These are phyloP conservation scores for Claviceps africana DNA, from an alignment of 2,329 filamentous ascomycete genomes.

Conservation along the genomic window DNA sequence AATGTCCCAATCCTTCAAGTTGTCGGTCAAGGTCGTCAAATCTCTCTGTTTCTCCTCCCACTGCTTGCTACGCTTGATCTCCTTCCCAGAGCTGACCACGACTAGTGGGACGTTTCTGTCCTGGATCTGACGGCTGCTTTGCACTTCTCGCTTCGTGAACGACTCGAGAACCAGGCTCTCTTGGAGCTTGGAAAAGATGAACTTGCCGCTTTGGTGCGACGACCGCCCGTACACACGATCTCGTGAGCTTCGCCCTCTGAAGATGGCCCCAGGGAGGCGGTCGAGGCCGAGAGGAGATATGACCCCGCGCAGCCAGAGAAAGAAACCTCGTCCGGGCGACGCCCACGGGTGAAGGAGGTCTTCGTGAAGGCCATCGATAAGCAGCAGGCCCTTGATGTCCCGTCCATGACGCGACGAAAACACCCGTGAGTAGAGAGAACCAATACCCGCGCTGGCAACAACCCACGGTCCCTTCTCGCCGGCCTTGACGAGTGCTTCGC, in stretches of 20 bases:
- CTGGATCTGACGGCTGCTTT: constrained; percentile 67
- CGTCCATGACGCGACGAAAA: constrained; percentile 72
- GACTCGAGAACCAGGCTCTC: constrained; percentile 80
- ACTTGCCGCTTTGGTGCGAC: constrained; percentile 67
- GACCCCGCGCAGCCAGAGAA: constrained; percentile 74
- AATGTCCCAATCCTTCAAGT: constrained; percentile 72
- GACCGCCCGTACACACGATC: constrained; percentile 76
- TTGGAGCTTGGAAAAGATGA: constrained; percentile 81
- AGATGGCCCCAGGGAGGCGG: constrained; percentile 63
- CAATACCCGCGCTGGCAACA: constrained; percentile 71
- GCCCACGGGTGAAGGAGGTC: constrained; percentile 60
- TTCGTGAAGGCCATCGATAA: constrained; percentile 84
- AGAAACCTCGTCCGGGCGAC: constrained; percentile 57
- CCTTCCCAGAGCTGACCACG: constrained; percentile 68
- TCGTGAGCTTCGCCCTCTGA: constrained; percentile 63
- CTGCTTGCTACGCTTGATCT: constrained; percentile 48
- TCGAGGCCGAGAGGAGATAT: constrained; percentile 79
- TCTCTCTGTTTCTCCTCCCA: constrained; percentile 84
- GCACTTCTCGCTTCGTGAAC: constrained; percentile 70
- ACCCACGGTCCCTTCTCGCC: constrained; percentile 85
- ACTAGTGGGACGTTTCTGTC: constrained; percentile 59
- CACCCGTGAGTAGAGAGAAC: constrained; percentile 78
- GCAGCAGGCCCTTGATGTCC: constrained; percentile 62
- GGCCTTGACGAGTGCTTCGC: constrained; percentile 66
- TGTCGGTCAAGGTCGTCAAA: constrained; percentile 64